Conservation (phyloP, 306 rosid genomes). For the Boehmeria nivea region DNA sequence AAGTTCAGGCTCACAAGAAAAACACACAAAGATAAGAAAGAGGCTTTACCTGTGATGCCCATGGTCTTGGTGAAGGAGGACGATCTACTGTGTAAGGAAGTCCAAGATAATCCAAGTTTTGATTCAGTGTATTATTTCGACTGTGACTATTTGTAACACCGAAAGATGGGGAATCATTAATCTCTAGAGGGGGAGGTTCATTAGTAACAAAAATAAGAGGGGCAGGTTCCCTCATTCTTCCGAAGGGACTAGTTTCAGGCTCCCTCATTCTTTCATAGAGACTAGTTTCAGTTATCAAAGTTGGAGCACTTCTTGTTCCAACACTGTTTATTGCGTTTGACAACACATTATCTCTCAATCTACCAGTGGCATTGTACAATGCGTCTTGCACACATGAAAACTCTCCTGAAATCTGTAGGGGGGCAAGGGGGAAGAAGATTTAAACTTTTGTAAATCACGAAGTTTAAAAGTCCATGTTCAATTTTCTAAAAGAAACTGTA, state of each 20-base stretch:
- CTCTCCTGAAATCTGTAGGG: slow-evolving; percentile 77
- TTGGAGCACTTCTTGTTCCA: slow-evolving; percentile 52
- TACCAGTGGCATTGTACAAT: slow-evolving; percentile 80
- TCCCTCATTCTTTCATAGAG: background rate
- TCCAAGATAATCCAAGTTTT: slow-evolving; percentile 54
- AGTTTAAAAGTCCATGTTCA: background rate
- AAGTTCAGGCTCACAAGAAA: background rate
- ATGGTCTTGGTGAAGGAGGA: slow-evolving; percentile 67
- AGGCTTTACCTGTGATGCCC: slow-evolving; percentile 58
- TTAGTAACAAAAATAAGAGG: background rate
- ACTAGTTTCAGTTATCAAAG: slow-evolving; percentile 46
- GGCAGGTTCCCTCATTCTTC: background rate
- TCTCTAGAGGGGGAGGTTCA: slow-evolving; percentile 45
- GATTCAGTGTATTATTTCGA: slow-evolving; percentile 42
- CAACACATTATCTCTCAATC: slow-evolving; percentile 80
- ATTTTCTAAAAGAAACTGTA: background rate
- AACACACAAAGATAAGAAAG: slow-evolving; percentile 12
- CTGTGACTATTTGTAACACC: slow-evolving; percentile 39
- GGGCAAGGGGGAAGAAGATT: background rate
- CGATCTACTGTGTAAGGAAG: slow-evolving; percentile 50
- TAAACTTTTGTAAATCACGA: background rate
- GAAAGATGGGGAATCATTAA: slow-evolving; percentile 32
- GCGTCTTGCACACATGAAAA: slow-evolving; percentile 93
- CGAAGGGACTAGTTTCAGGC: background rate
- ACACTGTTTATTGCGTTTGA: slow-evolving; percentile 42